phyloP scores from a whole-genome alignment of 2,329 filamentous ascomycete genomes.

The Blastomyces emzantsi region DNA sequence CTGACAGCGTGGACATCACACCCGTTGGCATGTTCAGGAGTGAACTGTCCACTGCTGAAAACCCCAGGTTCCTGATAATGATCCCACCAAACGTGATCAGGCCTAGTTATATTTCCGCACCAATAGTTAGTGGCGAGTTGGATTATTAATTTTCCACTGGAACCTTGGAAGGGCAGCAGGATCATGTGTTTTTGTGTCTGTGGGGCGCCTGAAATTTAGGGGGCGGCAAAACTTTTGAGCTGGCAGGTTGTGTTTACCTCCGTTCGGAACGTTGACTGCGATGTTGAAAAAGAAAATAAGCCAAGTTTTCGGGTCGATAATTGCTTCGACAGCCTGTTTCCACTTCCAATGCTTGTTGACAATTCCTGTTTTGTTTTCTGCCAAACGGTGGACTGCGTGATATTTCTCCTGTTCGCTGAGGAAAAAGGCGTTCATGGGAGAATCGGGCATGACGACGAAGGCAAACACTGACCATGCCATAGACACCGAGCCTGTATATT shows the following conservation, averaged over 20 bases:
- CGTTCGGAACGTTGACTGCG: constrained; percentile 31
- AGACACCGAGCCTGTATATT: constrained; percentile 29
- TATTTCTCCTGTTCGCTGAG: constrained; percentile 46
- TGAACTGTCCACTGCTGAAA: constrained; percentile 27
- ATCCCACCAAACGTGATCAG: constrained; percentile 32
- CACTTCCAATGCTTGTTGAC: constrained; percentile 24
- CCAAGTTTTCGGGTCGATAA: constrained; percentile 33
- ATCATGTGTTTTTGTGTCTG: constrained; percentile 1
- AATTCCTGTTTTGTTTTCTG: constrained; percentile 34
- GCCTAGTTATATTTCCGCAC: constrained; percentile 15
- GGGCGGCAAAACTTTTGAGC: neutral
- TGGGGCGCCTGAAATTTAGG: neutral
- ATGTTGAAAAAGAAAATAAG: constrained; percentile 28
- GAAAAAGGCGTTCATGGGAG: constrained; percentile 45
- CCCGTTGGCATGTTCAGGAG: constrained; percentile 32
- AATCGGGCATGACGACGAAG: constrained; percentile 38
- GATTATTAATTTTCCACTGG: neutral
- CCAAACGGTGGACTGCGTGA: constrained; percentile 36
- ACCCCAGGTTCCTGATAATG: constrained; percentile 34
- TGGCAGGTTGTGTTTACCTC: constrained; percentile 23
- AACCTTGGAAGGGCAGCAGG: neutral
- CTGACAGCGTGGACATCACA: constrained; percentile 27
- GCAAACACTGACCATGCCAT: constrained; percentile 44
- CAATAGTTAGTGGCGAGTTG: neutral
- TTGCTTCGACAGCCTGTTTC: constrained; percentile 24